Conservation (phyloP, 371 early-diverging fungal species). For the Dichotomocladium elegans region DNA sequence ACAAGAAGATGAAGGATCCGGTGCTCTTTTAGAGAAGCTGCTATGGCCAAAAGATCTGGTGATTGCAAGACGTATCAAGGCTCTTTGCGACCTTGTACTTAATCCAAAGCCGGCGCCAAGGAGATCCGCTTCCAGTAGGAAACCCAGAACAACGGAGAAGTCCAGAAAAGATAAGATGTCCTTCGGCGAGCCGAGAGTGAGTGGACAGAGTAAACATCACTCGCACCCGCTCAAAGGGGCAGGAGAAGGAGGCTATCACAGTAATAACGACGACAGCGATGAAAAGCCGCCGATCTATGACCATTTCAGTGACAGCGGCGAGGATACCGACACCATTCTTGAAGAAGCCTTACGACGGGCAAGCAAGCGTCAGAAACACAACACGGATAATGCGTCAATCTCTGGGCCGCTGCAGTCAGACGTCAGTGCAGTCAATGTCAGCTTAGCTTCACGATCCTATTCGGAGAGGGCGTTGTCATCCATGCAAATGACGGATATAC, state of each 20-base stretch:
- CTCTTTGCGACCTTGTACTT: conserved; percentile 55
- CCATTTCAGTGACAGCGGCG: conserved; percentile 29
- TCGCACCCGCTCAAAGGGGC: background rate
- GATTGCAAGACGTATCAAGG: conserved; percentile 56
- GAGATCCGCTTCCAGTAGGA: conserved; percentile 16
- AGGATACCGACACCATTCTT: conserved; percentile 45
- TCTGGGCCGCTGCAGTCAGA: no score
- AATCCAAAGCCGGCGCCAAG: conserved; percentile 49
- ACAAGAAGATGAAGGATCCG: conserved; percentile 14
- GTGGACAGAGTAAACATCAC: no score
- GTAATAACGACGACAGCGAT: no score
- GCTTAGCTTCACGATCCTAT: no score
- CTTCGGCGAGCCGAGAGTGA: no score
- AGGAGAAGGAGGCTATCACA: conserved; percentile 1
- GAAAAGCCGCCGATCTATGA: conserved; percentile 1
- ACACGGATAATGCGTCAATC: no score
- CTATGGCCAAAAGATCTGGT: conserved; percentile 63
- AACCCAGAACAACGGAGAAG: conserved; percentile 20
- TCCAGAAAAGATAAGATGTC: background rate
- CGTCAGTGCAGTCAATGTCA: no score
- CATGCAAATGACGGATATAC: no score
- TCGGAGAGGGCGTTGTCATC: no score
- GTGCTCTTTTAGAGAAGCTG: conserved; percentile 39
- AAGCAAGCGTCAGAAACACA: conserved; percentile 15
- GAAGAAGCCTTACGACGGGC: conserved; percentile 28